Percentiles rank a stretch among this genome's conserved stretches.
Evolutionary conservation across 2,329 filamentous ascomycete genomes (phyloP).

Genomic region (Fusarium oligoseptatum): DNA sequence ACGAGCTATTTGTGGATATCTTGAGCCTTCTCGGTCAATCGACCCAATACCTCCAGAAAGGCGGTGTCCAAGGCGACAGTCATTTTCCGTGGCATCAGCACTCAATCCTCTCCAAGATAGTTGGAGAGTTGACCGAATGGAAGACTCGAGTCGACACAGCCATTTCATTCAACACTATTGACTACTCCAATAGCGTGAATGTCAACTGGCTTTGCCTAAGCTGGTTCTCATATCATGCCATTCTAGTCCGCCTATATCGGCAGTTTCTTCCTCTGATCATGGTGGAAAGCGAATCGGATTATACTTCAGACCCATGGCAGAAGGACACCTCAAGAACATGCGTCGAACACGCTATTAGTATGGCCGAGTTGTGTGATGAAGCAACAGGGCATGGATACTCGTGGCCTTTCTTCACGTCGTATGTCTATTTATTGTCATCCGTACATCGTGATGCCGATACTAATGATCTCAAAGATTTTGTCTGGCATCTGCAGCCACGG

Average conservation of each 20-base stretch:
- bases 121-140: constrained; percentile 13
- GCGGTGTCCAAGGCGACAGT: constrained; percentile 28
- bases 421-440: not conserved
- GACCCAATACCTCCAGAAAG: constrained; percentile 24
- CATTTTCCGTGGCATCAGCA: constrained; percentile 31
- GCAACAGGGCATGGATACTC: constrained; percentile 21
- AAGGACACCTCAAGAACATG: constrained; percentile 27
- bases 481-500: constrained; percentile 22
- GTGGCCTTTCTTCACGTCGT: constrained; percentile 31
- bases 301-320: constrained; percentile 26
- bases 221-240: constrained; percentile 27
- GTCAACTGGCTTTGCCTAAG: constrained; percentile 23
- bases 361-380: constrained; percentile 14
- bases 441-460: not conserved
- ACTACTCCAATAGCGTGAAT: constrained; percentile 13
- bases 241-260: constrained; percentile 23
- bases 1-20: constrained; percentile 14
- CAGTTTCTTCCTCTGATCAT: constrained; percentile 29
- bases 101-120: constrained; percentile 19
- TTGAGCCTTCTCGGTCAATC: constrained; percentile 15
- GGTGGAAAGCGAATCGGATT: not conserved
- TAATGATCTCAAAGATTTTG: constrained; percentile 15
- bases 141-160: not conserved
- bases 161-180: constrained; percentile 3
- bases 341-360: constrained; percentile 8